Base-by-base conservation (phyloP, 1,284 basidiomycete species). In the Ustilago sp. region DNA sequence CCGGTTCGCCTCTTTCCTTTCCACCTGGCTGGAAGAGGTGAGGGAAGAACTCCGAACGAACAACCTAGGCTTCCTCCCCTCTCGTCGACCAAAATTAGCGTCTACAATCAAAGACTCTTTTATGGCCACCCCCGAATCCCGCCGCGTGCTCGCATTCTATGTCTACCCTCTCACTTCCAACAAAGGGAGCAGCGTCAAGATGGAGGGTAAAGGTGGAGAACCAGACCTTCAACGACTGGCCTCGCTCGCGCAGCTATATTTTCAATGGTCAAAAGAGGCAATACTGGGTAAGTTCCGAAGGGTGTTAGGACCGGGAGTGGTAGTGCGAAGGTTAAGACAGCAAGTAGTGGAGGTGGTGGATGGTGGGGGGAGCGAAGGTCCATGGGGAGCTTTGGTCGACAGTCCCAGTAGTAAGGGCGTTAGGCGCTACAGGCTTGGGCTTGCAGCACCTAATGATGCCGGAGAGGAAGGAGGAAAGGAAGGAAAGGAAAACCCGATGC, bases 41-140 rank as follows among this genome's bases (percentile, higher is more conserved):
- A 59, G 70, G 3, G 41, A 65, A 8, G 83, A 84, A 64, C 74
- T 84, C 5, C 56, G 59, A 17, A 73, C 74, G 12, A 83, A 84
- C 38, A 41, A 58, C 2, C 41, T 41, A 0, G 79, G 81, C 8
- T 51, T 51, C 4, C 72, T 84, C 2, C 55, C 64, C 0, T 60
- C 60, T 4, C 51, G 66, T 19, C 51, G 74, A 32, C 71, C 69
- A 0, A 70, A 68, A 12, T 63, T 84, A n/a, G 80, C 83, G 6
- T 54, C 54, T 0, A 63, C 28, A 15, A 52, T 80, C 31, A 43
- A 52, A 15, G 59, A 74, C 4, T 19, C 13, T 9, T 79, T 76
- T 23, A 35, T 76, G 3, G 54, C 63, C 11, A 76, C 73, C 0
- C 19, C 52, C 31, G 56, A 68, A 32, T 64, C 67, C 4, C 67